Conservation (phyloP, 2,329 filamentous ascomycete genomes). For the Alternaria novae-zelandiae region DNA sequence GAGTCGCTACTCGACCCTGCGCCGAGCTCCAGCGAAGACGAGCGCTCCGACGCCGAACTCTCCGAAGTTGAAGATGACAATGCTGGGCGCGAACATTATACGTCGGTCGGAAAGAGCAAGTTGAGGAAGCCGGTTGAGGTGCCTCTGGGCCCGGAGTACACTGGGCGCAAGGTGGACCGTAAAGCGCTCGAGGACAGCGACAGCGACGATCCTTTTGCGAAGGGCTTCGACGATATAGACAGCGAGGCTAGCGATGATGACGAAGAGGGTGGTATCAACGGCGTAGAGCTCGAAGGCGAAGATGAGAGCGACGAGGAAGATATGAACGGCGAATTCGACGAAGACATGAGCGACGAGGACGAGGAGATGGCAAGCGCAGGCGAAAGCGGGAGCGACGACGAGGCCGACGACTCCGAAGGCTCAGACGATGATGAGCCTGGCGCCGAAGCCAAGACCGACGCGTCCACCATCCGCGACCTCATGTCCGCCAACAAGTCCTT, state of each 20-base stretch:
- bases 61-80: conserved; percentile 53
- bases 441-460: conserved; percentile 41
- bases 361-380: conserved; percentile 56
- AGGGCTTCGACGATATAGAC: conserved; percentile 51
- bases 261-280: conserved; percentile 23
- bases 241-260: conserved; percentile 50
- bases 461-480: conserved; percentile 69
- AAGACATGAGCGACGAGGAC: conserved; percentile 38
- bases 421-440: conserved; percentile 50
- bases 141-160: conserved; percentile 78
- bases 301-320: conserved; percentile 37
- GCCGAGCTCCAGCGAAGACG: conserved; percentile 63
- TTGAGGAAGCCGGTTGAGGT: conserved; percentile 74
- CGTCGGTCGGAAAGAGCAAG: conserved; percentile 82
- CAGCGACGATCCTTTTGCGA: conserved; percentile 59
- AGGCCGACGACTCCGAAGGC: conserved; percentile 45
- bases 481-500: conserved; percentile 72
- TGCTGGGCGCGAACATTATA: conserved; percentile 85
- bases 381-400: conserved; percentile 56
- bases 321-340: conserved; percentile 51
- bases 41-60: conserved; percentile 58
- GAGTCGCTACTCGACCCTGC: conserved; percentile 69
- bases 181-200: conserved; percentile 64
- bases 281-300: conserved; percentile 5
- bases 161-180: conserved; percentile 76